Percentiles rank a stretch among this genome's conserved stretches.
These are phyloP conservation scores for Aleurites moluccanus DNA, from an alignment of 441 rosid genomes.

Conservation along the genomic window DNA sequence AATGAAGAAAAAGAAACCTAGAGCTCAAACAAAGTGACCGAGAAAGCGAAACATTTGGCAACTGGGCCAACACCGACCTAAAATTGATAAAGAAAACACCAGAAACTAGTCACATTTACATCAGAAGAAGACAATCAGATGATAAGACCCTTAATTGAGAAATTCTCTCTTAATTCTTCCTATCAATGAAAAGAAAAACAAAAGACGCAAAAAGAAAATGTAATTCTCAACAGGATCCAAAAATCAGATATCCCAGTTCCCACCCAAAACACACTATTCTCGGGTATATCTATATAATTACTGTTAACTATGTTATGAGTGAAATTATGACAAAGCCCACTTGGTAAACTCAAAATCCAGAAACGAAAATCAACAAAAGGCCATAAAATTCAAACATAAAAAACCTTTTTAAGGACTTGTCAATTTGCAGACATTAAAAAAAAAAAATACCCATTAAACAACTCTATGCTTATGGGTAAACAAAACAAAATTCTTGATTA, in stretches of 20 bases:
- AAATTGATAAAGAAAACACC: constrained; percentile 18
- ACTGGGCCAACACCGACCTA: constrained; percentile 28
- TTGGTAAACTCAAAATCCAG: constrained; percentile 15
- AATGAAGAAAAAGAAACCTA: constrained; percentile 5
- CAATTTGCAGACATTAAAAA: constrained; percentile 5
- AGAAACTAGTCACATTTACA: constrained; percentile 29
- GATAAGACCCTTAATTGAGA: constrained; percentile 9
- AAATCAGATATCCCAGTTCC: neutral
- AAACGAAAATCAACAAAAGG: neutral
- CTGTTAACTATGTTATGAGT: neutral
- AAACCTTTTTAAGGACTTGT: neutral
- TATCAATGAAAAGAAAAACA: neutral
- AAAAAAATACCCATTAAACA: neutral
- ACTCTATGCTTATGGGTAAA: neutral
- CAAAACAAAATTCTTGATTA: neutral
- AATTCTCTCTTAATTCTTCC: too few species aligned
- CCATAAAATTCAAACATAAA: neutral
- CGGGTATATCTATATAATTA: neutral
- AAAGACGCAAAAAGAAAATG: neutral
- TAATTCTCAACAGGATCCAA: constrained; percentile 10
- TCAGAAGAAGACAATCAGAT: constrained; percentile 33
- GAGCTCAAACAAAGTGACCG: constrained; percentile 9
- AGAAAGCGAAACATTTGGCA: constrained; percentile 41
- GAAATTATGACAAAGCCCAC: constrained; percentile 20
- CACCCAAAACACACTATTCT: neutral